These are phyloP conservation scores for Volvariella surrecta DNA, from an alignment of 1,284 basidiomycete genomes.

Conservation along the genomic window DNA sequence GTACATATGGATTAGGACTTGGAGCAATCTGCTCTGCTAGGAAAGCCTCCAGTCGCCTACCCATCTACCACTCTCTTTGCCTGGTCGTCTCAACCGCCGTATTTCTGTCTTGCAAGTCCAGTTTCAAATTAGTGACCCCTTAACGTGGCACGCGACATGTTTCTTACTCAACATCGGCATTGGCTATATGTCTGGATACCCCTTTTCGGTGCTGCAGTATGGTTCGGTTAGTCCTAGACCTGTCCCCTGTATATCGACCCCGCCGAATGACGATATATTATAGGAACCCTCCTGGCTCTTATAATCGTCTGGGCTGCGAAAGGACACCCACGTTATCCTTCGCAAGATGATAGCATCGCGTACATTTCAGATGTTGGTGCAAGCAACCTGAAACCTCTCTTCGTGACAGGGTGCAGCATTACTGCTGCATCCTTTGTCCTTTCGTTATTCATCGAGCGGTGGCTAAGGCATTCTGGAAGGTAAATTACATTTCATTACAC, in stretches of 20 bases:
- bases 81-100: no score
- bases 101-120: no score
- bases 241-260: neutral
- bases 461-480: constrained; percentile 55
- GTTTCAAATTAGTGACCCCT: no score
- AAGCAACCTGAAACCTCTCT: constrained; percentile 61
- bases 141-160: constrained; percentile 8
- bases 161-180: constrained; percentile 29
- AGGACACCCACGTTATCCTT: constrained; percentile 28
- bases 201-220: constrained; percentile 46
- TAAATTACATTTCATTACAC: constrained; percentile 13
- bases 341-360: constrained; percentile 46
- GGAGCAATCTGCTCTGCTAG: no score
- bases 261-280: constrained; percentile 5
- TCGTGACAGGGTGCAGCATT: constrained; percentile 51
- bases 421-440: constrained; percentile 55
- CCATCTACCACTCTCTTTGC: no score
- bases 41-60: no score
- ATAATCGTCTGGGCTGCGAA: constrained; percentile 52
- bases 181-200: constrained; percentile 62
- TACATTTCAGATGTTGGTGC: constrained; percentile 74
- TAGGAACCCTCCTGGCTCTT: constrained; percentile 55
- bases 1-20: no score
- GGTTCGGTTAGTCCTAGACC: constrained; percentile 38
- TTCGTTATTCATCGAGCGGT: constrained; percentile 49